Evolutionary conservation across 2,329 filamentous ascomycete genomes (phyloP).

Genomic region (Xylaria sp.): DNA sequence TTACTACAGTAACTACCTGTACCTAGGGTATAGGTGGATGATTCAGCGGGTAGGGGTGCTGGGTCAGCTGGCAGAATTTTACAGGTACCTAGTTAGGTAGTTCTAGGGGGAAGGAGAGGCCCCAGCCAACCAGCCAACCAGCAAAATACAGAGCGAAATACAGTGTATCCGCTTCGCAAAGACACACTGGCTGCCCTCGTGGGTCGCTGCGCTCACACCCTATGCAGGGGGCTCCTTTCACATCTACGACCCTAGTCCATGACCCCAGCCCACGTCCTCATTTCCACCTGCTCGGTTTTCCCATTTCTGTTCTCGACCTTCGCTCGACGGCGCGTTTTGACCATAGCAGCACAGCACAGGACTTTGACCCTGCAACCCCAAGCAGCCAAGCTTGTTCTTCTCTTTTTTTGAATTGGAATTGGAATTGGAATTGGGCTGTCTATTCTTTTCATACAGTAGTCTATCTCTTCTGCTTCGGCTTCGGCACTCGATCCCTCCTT

Average conservation of each 20-base stretch:
- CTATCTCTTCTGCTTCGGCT: not conserved
- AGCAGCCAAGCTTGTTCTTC: not conserved
- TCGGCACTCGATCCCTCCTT: not conserved
- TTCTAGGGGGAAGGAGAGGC: too few relatives aligned
- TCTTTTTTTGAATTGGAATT: not conserved
- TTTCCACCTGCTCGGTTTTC: constrained; percentile 28
- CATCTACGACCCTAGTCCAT: constrained; percentile 11
- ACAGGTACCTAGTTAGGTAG: too few relatives aligned
- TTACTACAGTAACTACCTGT: too few relatives aligned
- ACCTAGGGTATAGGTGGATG: too few relatives aligned
- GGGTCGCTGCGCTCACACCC: not conserved
- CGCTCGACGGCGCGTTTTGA: constrained; percentile 14
- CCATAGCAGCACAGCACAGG: too few relatives aligned
- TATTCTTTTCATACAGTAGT: not conserved
- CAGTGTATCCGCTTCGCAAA: not conserved
- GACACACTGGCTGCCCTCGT: not conserved
- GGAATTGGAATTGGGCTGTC: not conserved
- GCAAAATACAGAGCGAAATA: not conserved
- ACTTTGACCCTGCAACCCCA: too few relatives aligned
- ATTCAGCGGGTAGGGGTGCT: too few relatives aligned
- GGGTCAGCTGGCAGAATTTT: too few relatives aligned
- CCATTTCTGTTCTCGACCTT: constrained; percentile 18
- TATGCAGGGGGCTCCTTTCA: constrained; percentile 1
- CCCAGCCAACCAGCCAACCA: not conserved
- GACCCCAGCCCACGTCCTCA: constrained; percentile 9